Conservation (phyloP, 1,139 yeast species). For the Sugiyamaella grinbergsii region DNA sequence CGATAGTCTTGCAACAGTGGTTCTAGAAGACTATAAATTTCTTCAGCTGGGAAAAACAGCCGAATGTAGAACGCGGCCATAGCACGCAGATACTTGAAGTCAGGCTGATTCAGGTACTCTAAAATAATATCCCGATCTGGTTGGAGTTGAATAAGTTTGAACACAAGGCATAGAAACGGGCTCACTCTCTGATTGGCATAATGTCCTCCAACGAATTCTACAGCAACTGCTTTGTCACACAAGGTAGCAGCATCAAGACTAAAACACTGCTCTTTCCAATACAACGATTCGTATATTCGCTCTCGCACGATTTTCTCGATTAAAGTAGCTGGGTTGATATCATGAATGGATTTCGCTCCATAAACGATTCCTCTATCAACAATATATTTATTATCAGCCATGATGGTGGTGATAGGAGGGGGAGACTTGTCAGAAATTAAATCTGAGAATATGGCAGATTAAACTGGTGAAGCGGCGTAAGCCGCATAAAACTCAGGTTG, state of each 20-base stretch:
- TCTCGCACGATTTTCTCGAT: slow-evolving; percentile 71
- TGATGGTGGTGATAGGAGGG: background rate
- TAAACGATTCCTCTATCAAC: slow-evolving; percentile 44
- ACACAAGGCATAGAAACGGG: slow-evolving; percentile 64
- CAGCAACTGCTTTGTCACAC: slow-evolving; percentile 49
- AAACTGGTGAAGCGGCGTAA: background rate
- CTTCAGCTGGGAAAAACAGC: slow-evolving; percentile 49
- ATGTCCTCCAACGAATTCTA: slow-evolving; percentile 52
- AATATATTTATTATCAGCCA: slow-evolving; percentile 26
- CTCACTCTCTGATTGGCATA: slow-evolving; percentile 56
- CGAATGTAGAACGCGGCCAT: slow-evolving; percentile 61
- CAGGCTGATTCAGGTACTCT: slow-evolving; percentile 55
- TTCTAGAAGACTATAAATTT: slow-evolving; percentile 56
- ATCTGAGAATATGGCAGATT: background rate
- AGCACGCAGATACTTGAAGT: slow-evolving; percentile 69
- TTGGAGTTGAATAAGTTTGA: slow-evolving; percentile 63
- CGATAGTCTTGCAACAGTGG: slow-evolving; percentile 57
- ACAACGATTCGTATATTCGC: slow-evolving; percentile 64
- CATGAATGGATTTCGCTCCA: slow-evolving; percentile 42
- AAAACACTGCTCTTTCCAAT: slow-evolving; percentile 66
- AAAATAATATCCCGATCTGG: slow-evolving; percentile 57
- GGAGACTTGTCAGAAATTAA: too few species aligned
- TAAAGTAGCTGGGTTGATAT: slow-evolving; percentile 54
- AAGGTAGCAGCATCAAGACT: slow-evolving; percentile 58
- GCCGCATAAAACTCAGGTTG: too few species aligned